These are phyloP conservation scores for Xylariaceae sp. DNA, from an alignment of 2,329 filamentous ascomycete genomes.

Conservation along the genomic window DNA sequence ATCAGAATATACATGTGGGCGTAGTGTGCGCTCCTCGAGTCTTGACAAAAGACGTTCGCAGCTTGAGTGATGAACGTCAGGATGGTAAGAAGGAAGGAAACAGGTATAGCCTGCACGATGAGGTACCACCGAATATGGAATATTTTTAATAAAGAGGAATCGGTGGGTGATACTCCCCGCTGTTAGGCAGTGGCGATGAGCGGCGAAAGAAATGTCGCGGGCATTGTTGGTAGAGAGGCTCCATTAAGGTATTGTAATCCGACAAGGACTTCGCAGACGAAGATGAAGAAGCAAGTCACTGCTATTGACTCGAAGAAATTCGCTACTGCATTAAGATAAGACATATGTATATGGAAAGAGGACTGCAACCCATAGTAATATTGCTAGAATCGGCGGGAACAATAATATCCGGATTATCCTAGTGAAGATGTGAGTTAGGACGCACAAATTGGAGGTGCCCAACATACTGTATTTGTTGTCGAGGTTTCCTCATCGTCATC, in stretches of 20 bases:
- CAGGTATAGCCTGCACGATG: slow-evolving; percentile 39
- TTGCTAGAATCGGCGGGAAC: slow-evolving; percentile 38
- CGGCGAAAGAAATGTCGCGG: slow-evolving; percentile 33
- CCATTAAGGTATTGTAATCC: too few species aligned
- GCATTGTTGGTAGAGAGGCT: slow-evolving; percentile 1
- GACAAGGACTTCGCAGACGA: slow-evolving; percentile 40
- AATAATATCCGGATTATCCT: slow-evolving; percentile 40
- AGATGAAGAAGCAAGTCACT: slow-evolving; percentile 41
- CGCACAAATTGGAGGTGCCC: not conserved
- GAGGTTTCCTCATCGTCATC: slow-evolving; percentile 37
- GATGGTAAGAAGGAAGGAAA: slow-evolving; percentile 40
- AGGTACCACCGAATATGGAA: slow-evolving; percentile 31
- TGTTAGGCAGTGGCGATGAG: slow-evolving; percentile 25
- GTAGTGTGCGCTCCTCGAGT: slow-evolving; percentile 24
- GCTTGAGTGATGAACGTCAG: slow-evolving; percentile 29
- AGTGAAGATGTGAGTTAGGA: not conserved
- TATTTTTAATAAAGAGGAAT: slow-evolving; percentile 10
- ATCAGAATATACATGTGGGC: slow-evolving; percentile 33
- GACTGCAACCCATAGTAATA: slow-evolving; percentile 37
- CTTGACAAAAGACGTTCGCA: slow-evolving; percentile 30
- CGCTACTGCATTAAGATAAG: slow-evolving; percentile 38
- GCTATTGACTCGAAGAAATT: slow-evolving; percentile 38
- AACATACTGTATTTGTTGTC: slow-evolving; percentile 38
- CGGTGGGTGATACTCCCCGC: slow-evolving; percentile 1
- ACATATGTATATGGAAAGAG: slow-evolving; percentile 35